Evolutionary conservation across 1,284 basidiomycete species (phyloP), one percentile per base, ranked within the genome.

Genomic region (Ganoderma sp.): DNA sequence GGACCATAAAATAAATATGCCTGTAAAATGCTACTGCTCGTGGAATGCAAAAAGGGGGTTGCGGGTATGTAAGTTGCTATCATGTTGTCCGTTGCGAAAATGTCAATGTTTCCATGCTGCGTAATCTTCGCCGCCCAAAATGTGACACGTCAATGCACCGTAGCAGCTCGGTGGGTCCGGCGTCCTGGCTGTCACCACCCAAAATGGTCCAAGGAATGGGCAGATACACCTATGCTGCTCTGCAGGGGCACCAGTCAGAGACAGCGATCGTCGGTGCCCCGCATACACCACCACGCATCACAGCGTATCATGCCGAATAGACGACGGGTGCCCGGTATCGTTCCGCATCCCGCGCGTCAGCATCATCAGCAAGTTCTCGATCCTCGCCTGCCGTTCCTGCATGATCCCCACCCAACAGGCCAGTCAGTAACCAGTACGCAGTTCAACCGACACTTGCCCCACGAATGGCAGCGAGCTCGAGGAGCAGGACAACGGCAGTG

Each of bases 361-460:
- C 76, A 79, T 81, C 70, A 84, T 75, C 61, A 94, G 74, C 56
- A 94, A 80, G 65, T 84, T 87, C 78, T 94, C 92, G 71, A 94
- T 94, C 42, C 92, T 85, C 32, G 88, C 87, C 81, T 94, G 92
- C 56, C 90, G 89, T 64, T 92, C 90, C 90, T 92, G 64, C 42
- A 66, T 32, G 48, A 9, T 32, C 3, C 32, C 48, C 25, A 67
- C 45, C 39, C 54, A 58, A 15, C 3, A n/a, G n/a, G n/a, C 1
- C 12, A 19, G 19, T 7, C n/a, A 59, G 8, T 28, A 6, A 15
- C 17, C 52, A 60, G n/a, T 28, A 6, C 52, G 19, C 52, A 60
- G n/a, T 4, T 43, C n/a, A 48, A 9, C 45, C 45, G 45, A 22
- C 2, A 8, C 17, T 22, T 17, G 5, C 17, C 45, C 45, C 45